Conservation (phyloP, 2,329 filamentous ascomycete genomes). For the Monosporascus ibericus region DNA sequence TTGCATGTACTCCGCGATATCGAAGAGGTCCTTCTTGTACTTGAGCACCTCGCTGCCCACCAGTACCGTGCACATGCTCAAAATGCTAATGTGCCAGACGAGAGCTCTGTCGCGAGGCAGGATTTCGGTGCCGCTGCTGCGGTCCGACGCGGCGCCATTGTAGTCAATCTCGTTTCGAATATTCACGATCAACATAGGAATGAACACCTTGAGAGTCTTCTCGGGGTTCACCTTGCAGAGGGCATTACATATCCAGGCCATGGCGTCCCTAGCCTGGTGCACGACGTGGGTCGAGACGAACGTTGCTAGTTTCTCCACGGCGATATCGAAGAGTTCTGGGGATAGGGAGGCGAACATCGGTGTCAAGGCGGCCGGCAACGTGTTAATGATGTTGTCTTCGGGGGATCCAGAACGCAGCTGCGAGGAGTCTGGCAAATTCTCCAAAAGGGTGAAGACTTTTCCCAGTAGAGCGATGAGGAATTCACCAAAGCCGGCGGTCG, state of each 20-base stretch:
- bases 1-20: slow-evolving; percentile 94
- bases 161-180: slow-evolving; percentile 96
- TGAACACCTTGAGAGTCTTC: slow-evolving; percentile 83
- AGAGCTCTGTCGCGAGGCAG: slow-evolving; percentile 85
- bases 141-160: slow-evolving; percentile 90
- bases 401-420: slow-evolving; percentile 84
- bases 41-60: slow-evolving; percentile 85
- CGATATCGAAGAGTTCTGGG: slow-evolving; percentile 87
- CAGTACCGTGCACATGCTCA: slow-evolving; percentile 97
- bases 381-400: slow-evolving; percentile 96
- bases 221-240: slow-evolving; percentile 93
- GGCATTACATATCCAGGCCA: slow-evolving; percentile 97
- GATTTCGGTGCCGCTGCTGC: slow-evolving; percentile 89
- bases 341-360: slow-evolving; percentile 87
- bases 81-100: slow-evolving; percentile 94
- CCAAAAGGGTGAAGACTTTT: slow-evolving; percentile 89
- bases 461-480: slow-evolving; percentile 87
- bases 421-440: slow-evolving; percentile 89
- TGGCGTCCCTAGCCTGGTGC: slow-evolving; percentile 91
- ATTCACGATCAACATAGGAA: slow-evolving; percentile 83
- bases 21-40: slow-evolving; percentile 83
- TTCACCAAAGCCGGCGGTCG: slow-evolving; percentile 88
- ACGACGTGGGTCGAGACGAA: slow-evolving; percentile 94
- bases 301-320: slow-evolving; percentile 82
- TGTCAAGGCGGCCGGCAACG: slow-evolving; percentile 82